Evolutionary conservation across 1,284 basidiomycete species (phyloP).

Genomic region (Vanrija sp.): DNA sequence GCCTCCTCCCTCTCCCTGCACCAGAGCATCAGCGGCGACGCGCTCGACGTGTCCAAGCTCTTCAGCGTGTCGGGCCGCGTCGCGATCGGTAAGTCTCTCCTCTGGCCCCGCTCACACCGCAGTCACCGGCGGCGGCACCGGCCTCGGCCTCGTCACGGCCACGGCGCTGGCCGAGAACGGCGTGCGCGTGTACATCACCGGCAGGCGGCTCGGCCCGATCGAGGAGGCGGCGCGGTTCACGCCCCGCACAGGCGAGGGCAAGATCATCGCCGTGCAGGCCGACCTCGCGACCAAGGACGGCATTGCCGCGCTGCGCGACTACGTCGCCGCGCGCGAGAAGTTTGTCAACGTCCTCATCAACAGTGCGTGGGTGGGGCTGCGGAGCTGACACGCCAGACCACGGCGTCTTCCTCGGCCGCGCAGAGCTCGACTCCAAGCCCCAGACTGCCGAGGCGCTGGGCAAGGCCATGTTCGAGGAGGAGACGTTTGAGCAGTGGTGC

Average conservation of each 20-base stretch:
- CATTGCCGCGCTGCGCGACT: slow-evolving; percentile 14
- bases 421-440: slow-evolving; percentile 25
- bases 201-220: slow-evolving; percentile 37
- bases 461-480: slow-evolving; percentile 44
- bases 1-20: slow-evolving; percentile 3
- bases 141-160: slow-evolving; percentile 42
- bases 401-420: slow-evolving; percentile 36
- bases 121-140: slow-evolving; percentile 46
- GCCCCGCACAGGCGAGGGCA: slow-evolving; percentile 19
- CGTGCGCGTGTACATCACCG: slow-evolving; percentile 44
- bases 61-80: slow-evolving; percentile 44
- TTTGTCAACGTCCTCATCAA: slow-evolving; percentile 38
- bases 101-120: background rate
- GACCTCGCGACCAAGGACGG: slow-evolving; percentile 44
- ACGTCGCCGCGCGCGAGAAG: slow-evolving; percentile 11
- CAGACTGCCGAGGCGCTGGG: slow-evolving; percentile 42
- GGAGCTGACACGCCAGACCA: slow-evolving; percentile 26
- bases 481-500: slow-evolving; percentile 40
- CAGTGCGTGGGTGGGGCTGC: slow-evolving; percentile 22
- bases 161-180: slow-evolving; percentile 42
- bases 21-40: slow-evolving; percentile 21
- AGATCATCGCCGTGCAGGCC: slow-evolving; percentile 38
- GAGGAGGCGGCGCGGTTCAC: slow-evolving; percentile 28
- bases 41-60: slow-evolving; percentile 30
- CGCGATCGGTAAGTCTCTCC: slow-evolving; percentile 31